Evolutionary conservation across 805 yeast species (phyloP), one percentile per base, ranked within the genome.

Genomic region (Spathaspora boniae): DNA sequence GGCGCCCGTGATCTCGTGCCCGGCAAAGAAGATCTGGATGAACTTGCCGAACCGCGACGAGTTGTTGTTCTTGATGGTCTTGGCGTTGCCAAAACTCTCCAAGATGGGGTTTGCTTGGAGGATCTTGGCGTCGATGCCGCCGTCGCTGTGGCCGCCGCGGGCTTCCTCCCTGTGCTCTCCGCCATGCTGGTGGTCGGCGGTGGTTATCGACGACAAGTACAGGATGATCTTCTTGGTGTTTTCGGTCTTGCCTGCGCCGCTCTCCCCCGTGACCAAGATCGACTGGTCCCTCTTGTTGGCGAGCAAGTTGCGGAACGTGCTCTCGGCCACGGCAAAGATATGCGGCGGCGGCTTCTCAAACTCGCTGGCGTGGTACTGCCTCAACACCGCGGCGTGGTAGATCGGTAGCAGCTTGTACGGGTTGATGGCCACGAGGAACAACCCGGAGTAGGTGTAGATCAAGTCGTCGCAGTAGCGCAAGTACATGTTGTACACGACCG

Each of bases 201-300:
- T 34, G 2, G 94, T 78, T 18, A 86, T 80, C 6, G 86, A 79
- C 1, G 96, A 86, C 38, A 93, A 70, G 56, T 88, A 93, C 56
- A 89, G 97, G 41, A 93, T 82, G 37, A 93, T 88, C 54, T 85
- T 88, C 58, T 93, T 93, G 4, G 99, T 93, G 48, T 87, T 93
- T 62, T 93, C 98, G 0, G 99, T 93, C 56, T 93, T 93, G 35
- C 99, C 99, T 0, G 99, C 98, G 46, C 99, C 99, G 16, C 95
- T 83, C 56, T 93, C 99, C 45, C 99, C 99, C 0, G 98, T 93
- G n/a, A 93, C 97, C 33, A 93, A 68, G 37, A 93, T 87, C 9
- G 94, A 81, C 63, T 93, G 98, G 57, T 89, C 83, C 49, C 78
- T 79, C 33, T 66, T 70, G 44, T 83, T 80, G 9, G 72, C 68